phyloP scores from a whole-genome alignment of 2,329 filamentous ascomycete genomes.

The Trichoderma arundinaceum region DNA sequence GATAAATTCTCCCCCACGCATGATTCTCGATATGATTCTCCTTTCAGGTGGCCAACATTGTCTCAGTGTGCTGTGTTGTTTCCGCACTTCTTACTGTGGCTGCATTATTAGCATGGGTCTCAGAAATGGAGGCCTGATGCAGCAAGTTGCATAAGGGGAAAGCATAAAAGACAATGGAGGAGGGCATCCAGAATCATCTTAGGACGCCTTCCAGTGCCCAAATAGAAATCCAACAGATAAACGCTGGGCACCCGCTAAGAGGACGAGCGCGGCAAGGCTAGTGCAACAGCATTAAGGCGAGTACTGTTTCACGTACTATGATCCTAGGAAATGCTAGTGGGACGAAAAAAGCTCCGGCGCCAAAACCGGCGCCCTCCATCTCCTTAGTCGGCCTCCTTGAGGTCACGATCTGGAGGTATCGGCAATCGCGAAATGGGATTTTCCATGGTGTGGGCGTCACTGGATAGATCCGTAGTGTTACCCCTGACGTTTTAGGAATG shows the following conservation, averaged over 20 bases:
- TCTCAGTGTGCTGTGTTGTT: not conserved
- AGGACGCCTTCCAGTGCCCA: not conserved
- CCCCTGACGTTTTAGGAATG: conserved; percentile 24
- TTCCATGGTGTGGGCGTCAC: conserved; percentile 24
- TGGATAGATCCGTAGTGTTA: conserved; percentile 31
- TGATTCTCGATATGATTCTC: not conserved
- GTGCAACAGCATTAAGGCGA: conserved; percentile 2
- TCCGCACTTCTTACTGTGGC: not conserved
- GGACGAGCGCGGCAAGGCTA: conserved; percentile 6
- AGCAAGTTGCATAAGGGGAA: not conserved
- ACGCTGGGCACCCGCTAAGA: not conserved
- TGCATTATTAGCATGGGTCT: not conserved
- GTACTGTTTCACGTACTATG: not conserved
- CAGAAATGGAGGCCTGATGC: not conserved
- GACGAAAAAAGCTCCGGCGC: conserved; percentile 3
- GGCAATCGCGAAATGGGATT: conserved; percentile 26
- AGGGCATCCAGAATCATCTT: not conserved
- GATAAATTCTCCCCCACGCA: not conserved
- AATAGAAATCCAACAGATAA: not conserved
- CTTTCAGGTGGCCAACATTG: not conserved
- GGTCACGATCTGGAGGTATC: conserved; percentile 27
- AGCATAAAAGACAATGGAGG: no score
- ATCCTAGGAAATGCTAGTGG: not conserved
- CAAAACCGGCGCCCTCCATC: conserved; percentile 14
- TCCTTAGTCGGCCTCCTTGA: not conserved